Evolutionary conservation across 2,329 filamentous ascomycete species (phyloP), one percentile per base, ranked within the genome.

Genomic region (Phialophora tarda): DNA sequence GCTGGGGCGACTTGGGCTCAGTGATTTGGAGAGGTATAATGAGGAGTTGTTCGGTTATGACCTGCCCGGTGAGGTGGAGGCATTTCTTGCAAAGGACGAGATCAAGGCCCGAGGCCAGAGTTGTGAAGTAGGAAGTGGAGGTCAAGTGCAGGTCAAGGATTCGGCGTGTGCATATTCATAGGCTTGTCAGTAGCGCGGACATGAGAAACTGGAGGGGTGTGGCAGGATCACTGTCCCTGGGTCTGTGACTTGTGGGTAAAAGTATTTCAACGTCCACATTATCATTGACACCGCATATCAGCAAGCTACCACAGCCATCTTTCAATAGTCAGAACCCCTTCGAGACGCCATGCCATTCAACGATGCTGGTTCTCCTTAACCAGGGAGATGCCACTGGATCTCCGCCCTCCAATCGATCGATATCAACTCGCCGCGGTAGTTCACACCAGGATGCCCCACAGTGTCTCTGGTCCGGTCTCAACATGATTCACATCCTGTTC

Each of bases 11-110:
- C 10, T 51, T 5, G 48, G 48, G 8, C 5, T 51, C 4, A 26
- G 48, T 26, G 48, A 51, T 51, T 26, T 23, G 56, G 66, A 38
- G 23, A 73, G 23, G 61, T 74, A 61, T 63, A 68, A 60, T 59
- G 66, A 72, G n/a, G 58, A 61, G 23, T 65, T 75, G 28, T 69
- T 73, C 50, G 65, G 69, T 6, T 76, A 75, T 62, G 71, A 75
- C 65, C 53, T 77, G 17, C 70, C 71, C 0, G 61, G 65, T 21
- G 69, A 75, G 38, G 74, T 75, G 11, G 60, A 72, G 21, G 48
- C 30, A 51, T 38, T 44, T 24, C 26, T 55, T 53, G 53, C 21
- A 24, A 17, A 11, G 23, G 32, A 63, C 17, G 14, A 12, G 21
- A 47, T 5, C n/a, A 21, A 28, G 21, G 8, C 1, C 5, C 3